Conservation (phyloP, 2,329 filamentous ascomycete genomes). For the Sarocladiaceae sp. region DNA sequence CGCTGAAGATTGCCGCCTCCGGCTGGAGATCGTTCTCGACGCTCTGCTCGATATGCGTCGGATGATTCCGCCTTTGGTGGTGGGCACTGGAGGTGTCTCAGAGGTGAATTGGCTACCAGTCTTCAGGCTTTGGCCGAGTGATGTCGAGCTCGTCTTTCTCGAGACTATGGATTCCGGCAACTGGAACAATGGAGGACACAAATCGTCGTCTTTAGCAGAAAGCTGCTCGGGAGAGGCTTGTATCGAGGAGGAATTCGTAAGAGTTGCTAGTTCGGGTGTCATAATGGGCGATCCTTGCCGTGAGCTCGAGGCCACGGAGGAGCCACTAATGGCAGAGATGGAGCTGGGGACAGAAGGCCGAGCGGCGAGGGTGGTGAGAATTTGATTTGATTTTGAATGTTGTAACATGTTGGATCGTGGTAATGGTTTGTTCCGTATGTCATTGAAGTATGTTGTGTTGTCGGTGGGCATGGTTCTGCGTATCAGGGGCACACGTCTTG, state of each 20-base stretch:
- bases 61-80: slow-evolving; percentile 55
- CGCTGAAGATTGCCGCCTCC: slow-evolving; percentile 73
- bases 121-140: slow-evolving; percentile 58
- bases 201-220: slow-evolving; percentile 50
- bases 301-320: slow-evolving; percentile 52
- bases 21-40: slow-evolving; percentile 58
- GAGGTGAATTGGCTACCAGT: slow-evolving; percentile 52
- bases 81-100: slow-evolving; percentile 32
- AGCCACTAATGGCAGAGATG: slow-evolving; percentile 51
- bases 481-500: neutral
- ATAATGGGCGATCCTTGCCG: slow-evolving; percentile 53
- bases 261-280: slow-evolving; percentile 47
- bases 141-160: slow-evolving; percentile 54
- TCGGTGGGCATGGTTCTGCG: neutral
- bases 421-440: slow-evolving; percentile 18
- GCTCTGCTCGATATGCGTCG: slow-evolving; percentile 81
- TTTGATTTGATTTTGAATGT: slow-evolving; percentile 33
- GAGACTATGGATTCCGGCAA: slow-evolving; percentile 69
- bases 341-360: slow-evolving; percentile 38
- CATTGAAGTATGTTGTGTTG: slow-evolving; percentile 19
- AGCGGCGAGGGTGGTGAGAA: slow-evolving; percentile 29
- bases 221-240: slow-evolving; percentile 64
- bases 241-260: slow-evolving; percentile 58
- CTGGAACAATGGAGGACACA: slow-evolving; percentile 53
- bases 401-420: slow-evolving; percentile 38